Evolutionary conservation across 495 filamentous ascomycete species (phyloP).

Genomic region (Barbatosphaeria neglecta): DNA sequence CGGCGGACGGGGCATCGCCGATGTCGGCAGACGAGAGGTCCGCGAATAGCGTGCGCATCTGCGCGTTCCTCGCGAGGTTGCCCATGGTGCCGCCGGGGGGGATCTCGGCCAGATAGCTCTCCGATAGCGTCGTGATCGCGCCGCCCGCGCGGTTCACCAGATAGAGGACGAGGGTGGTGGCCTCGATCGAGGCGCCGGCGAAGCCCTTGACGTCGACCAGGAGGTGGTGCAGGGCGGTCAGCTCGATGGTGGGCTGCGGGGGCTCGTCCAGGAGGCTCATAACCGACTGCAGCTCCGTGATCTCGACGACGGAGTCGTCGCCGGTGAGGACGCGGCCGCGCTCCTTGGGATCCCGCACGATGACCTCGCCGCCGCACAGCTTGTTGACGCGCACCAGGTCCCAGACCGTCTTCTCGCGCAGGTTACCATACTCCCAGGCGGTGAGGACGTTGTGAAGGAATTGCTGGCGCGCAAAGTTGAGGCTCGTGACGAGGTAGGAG

Average conservation of each 20-base stretch:
- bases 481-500: slow-evolving; percentile 60
- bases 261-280: slow-evolving; percentile 88
- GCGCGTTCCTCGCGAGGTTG: slow-evolving; percentile 43
- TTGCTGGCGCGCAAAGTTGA: slow-evolving; percentile 77
- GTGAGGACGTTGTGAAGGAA: slow-evolving; percentile 90
- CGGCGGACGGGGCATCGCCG: slow-evolving; percentile 57
- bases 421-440: slow-evolving; percentile 56
- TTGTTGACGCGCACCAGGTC: slow-evolving; percentile 90
- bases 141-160: slow-evolving; percentile 59
- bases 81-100: slow-evolving; percentile 56
- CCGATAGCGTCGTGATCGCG: slow-evolving; percentile 56
- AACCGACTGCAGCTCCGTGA: slow-evolving; percentile 81
- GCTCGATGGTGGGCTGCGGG: slow-evolving; percentile 54
- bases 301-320: slow-evolving; percentile 84
- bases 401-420: slow-evolving; percentile 87
- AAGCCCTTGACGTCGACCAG: slow-evolving; percentile 74
- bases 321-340: slow-evolving; percentile 79
- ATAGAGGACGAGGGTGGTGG: slow-evolving; percentile 67
- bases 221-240: slow-evolving; percentile 68
- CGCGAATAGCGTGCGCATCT: slow-evolving; percentile 76
- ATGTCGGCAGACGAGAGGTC: slow-evolving; percentile 74
- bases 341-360: slow-evolving; percentile 77
- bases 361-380: slow-evolving; percentile 78
- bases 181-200: slow-evolving; percentile 55
- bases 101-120: slow-evolving; percentile 73